phyloP scores from a whole-genome alignment of 73 alveolate genomes.

The Breviolum minutum region DNA sequence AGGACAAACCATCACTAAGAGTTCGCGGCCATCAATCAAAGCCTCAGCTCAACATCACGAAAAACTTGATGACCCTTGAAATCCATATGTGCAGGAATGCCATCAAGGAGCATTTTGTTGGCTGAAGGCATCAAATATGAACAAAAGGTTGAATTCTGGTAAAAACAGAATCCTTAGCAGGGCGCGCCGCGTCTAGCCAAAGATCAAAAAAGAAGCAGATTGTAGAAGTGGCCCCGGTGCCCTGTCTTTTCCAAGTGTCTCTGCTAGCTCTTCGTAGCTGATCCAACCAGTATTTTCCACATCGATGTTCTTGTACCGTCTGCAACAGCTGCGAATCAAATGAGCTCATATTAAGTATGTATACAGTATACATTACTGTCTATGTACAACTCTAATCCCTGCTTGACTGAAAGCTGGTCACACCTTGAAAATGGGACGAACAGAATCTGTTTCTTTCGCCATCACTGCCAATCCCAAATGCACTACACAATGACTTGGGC shows the following conservation, averaged over 20 bases:
- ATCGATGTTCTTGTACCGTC: constrained; percentile 88
- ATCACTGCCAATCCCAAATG: no score
- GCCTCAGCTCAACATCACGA: constrained; percentile 18
- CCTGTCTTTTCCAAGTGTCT: constrained; percentile 6
- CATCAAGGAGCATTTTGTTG: constrained; percentile 57
- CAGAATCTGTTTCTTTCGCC: neutral
- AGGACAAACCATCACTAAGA: constrained; percentile 69
- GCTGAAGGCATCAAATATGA: constrained; percentile 86
- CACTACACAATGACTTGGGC: no score
- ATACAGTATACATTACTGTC: no score
- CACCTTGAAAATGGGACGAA: neutral
- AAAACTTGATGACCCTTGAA: neutral
- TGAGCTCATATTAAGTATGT: neutral
- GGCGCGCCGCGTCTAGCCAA: neutral
- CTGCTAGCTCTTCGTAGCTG: constrained; percentile 84
- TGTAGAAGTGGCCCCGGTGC: no score
- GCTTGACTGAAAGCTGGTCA: neutral
- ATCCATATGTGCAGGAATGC: neutral
- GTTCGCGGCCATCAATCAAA: constrained; percentile 76
- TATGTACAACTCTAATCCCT: neutral
- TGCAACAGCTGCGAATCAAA: neutral
- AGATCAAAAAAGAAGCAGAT: neutral
- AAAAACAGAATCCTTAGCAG: constrained; percentile 47
- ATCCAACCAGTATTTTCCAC: constrained; percentile 87
- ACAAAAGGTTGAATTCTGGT: constrained; percentile 80